These are phyloP conservation scores for Firmiana major DNA, from an alignment of 345 rosid species.

Conservation along the genomic window DNA sequence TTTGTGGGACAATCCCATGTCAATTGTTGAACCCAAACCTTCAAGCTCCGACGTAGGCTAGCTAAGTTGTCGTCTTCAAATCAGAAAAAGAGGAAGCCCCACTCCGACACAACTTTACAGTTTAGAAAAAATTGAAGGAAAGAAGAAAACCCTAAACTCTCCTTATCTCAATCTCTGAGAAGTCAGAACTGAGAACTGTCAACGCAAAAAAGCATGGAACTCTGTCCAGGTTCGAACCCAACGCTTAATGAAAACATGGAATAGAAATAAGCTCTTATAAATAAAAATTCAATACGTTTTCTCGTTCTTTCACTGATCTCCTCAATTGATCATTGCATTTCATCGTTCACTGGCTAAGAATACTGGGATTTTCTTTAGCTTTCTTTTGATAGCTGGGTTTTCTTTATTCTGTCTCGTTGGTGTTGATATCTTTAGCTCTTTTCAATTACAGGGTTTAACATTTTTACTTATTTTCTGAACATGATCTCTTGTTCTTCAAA, in stretches of 20 bases:
- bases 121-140: background rate
- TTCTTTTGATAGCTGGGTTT: background rate
- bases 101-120: background rate
- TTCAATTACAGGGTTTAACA: background rate
- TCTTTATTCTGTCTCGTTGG: background rate
- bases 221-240: constrained; percentile 1
- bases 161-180: background rate
- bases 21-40: background rate
- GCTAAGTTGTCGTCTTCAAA: background rate
- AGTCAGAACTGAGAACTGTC: background rate
- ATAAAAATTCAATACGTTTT: background rate
- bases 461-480: background rate
- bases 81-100: background rate
- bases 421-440: background rate
- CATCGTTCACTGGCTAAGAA: background rate
- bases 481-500: background rate
- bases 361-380: background rate
- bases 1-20: background rate
- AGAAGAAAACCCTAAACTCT: background rate
- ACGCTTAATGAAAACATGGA: background rate
- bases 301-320: background rate
- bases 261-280: background rate
- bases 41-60: background rate
- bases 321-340: background rate
- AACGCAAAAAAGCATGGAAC: background rate